Percentiles rank a stretch among this genome's conserved stretches.
Evolutionary conservation across 208 protist genomes (phyloP).

Genomic region (Kentomonas sorsogonicus): DNA sequence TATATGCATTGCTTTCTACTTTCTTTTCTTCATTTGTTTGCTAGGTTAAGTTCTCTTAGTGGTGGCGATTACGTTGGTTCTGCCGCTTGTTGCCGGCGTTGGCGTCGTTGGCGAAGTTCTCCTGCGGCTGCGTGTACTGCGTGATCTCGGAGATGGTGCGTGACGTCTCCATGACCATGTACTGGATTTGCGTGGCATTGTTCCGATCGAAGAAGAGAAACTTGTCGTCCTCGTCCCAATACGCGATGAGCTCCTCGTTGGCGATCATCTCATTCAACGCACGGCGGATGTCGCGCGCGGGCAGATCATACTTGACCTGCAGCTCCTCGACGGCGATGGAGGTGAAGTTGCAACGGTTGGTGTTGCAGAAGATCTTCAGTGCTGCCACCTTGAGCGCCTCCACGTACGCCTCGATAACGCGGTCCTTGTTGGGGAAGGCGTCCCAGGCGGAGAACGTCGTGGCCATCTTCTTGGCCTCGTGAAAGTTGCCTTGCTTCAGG

Average conservation of each 20-base stretch:
- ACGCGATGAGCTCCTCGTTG: slow-evolving; percentile 68
- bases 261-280: slow-evolving; percentile 70
- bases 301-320: slow-evolving; percentile 72
- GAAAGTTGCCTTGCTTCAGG: slow-evolving; percentile 71
- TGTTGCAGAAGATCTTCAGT: slow-evolving; percentile 73
- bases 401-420: slow-evolving; percentile 40
- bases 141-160: slow-evolving; percentile 56
- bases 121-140: slow-evolving; percentile 54
- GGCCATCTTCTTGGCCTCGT: slow-evolving; percentile 44
- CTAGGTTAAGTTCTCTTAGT: too few relatives aligned
- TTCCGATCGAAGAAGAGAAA: slow-evolving; percentile 76
- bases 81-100: too few relatives aligned
- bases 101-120: too few relatives aligned
- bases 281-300: slow-evolving; percentile 45
- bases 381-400: slow-evolving; percentile 64
- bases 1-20: too few relatives aligned
- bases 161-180: slow-evolving; percentile 65
- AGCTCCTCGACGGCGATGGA: slow-evolving; percentile 73
- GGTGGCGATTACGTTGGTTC: too few relatives aligned
- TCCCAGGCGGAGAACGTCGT: slow-evolving; percentile 58
- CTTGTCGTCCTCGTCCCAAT: slow-evolving; percentile 82
- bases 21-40: too few relatives aligned
- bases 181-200: slow-evolving; percentile 78
- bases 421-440: slow-evolving; percentile 45
- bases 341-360: slow-evolving; percentile 70